Base-by-base conservation (phyloP, 2,329 filamentous ascomycete species). In the Colletotrichum sp. region DNA sequence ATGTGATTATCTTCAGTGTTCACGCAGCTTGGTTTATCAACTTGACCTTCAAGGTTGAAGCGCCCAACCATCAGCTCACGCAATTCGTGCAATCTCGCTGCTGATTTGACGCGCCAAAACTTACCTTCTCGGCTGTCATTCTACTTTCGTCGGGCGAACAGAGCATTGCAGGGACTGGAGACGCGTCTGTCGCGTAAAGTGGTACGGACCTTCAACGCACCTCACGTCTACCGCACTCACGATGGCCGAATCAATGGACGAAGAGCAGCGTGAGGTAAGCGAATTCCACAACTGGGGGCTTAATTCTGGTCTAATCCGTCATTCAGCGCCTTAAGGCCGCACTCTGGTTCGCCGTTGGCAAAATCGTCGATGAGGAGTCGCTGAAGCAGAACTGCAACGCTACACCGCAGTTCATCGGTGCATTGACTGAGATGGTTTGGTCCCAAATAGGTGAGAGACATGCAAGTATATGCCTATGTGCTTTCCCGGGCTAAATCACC, bases 401-500 rank as follows among this genome's bases (percentile, higher is more conserved):
- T 8, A 98, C 96, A 30, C 95, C 95, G 3, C 95, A 98, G 81
- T 98, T 97, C 84, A 97, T 97, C 79, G 95, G 94, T 10, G 94
- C 94, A 0, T 84, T 97, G 81, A 97, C 95, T 1, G 96, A 98
- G 84, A 91, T 98, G 84, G 94, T 96, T 9, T 98, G 95, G 92
- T 91, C 93, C 2, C 96, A 98, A 79, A 94, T 98, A 67, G 94
- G 95, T 96, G 88, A 62, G 85, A 79, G 32, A 55, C 4, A 16
- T 22, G 18, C 5, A 55, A 25, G 5, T 39, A 15, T 30, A 4
- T 3, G 55, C 25, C 28, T 13, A 12, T 13, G 13, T 48, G n/a
- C 15, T 22, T 32, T 32, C n/a, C 4, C 5, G 2, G 5, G 15
- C 66, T 70, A 32, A 61, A 13, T 5, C 34, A 6, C 71, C 28